These are phyloP conservation scores for Yarrowia yakushimensis DNA, from an alignment of 805 yeast species.

Conservation along the genomic window DNA sequence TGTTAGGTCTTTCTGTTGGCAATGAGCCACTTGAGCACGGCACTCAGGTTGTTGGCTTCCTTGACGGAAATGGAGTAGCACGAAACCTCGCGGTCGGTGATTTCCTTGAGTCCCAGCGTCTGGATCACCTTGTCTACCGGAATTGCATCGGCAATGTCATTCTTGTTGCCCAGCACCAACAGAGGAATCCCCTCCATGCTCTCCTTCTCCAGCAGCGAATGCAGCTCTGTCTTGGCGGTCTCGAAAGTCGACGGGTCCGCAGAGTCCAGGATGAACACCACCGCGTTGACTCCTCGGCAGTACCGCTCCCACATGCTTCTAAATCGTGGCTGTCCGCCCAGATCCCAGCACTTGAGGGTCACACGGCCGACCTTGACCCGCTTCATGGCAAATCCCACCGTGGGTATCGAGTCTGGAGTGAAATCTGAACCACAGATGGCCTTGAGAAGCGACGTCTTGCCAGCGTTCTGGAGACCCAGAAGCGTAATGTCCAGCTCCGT, in stretches of 20 bases:
- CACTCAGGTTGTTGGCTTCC: conserved; percentile 37
- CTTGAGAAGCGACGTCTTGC: conserved; percentile 39
- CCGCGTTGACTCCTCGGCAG: conserved; percentile 40
- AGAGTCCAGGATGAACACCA: conserved; percentile 39
- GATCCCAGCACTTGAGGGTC: conserved; percentile 42
- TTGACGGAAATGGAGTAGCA: conserved; percentile 41
- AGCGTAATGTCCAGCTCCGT: conserved; percentile 38
- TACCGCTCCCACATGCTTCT: conserved; percentile 43
- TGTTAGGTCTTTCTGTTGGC: conserved; percentile 37
- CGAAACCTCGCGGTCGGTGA: conserved; percentile 37
- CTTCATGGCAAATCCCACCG: conserved; percentile 42
- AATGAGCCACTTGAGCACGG: conserved; percentile 40
- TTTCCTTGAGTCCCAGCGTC: conserved; percentile 35
- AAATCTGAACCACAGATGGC: conserved; percentile 38
- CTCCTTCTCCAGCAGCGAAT: conserved; percentile 35
- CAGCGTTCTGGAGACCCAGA: conserved; percentile 41
- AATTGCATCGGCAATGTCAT: conserved; percentile 36
- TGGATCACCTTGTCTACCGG: conserved; percentile 38
- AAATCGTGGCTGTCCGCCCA: conserved; percentile 42
- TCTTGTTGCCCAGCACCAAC: conserved; percentile 40
- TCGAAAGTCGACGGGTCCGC: conserved; percentile 37
- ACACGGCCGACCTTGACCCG: conserved; percentile 38
- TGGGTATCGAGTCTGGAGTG: conserved; percentile 39
- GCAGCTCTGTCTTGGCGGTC: conserved; percentile 38
- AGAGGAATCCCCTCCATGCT: conserved; percentile 38